These are phyloP conservation scores for Mucuna pruriens DNA, from an alignment of 306 rosid species.

Conservation along the genomic window DNA sequence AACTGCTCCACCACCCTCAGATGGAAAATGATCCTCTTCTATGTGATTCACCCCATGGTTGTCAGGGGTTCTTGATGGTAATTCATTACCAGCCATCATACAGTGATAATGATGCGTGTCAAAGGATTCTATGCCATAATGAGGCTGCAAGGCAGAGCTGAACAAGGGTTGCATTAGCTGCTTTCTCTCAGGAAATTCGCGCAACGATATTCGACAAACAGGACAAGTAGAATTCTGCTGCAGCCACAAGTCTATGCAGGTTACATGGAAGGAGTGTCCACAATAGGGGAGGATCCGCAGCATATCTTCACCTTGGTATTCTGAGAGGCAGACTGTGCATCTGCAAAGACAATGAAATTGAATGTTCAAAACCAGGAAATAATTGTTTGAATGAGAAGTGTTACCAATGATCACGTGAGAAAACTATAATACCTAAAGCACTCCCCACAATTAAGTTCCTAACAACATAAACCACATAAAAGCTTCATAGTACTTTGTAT, in stretches of 20 bases:
- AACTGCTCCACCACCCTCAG: conserved; percentile 56
- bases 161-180: conserved; percentile 69
- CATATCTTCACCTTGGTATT: conserved; percentile 73
- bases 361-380: conserved; percentile 32
- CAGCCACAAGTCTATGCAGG: conserved; percentile 95
- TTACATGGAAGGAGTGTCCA: conserved; percentile 86
- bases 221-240: conserved; percentile 93
- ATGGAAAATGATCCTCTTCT: conserved; percentile 52
- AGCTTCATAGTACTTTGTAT: conserved; percentile 4
- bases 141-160: conserved; percentile 65
- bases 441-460: conserved; percentile 14
- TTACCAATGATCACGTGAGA: background rate
- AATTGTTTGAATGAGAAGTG: conserved; percentile 9
- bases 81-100: conserved; percentile 43
- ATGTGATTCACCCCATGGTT: conserved; percentile 51
- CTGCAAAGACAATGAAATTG: conserved; percentile 50
- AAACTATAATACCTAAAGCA: conserved; percentile 19
- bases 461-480: conserved; percentile 25
- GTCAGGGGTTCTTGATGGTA: conserved; percentile 45
- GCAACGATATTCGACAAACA: conserved; percentile 82
- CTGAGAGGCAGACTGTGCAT: conserved; percentile 86
- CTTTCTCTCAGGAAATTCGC: conserved; percentile 59
- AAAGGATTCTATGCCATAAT: conserved; percentile 49
- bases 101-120: conserved; percentile 53
- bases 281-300: conserved; percentile 90